A percentile compares a stretch with the other conserved stretches of the same genome.
Conservation (phyloP, 2,329 filamentous ascomycete genomes). For the Fusarium foetens region DNA sequence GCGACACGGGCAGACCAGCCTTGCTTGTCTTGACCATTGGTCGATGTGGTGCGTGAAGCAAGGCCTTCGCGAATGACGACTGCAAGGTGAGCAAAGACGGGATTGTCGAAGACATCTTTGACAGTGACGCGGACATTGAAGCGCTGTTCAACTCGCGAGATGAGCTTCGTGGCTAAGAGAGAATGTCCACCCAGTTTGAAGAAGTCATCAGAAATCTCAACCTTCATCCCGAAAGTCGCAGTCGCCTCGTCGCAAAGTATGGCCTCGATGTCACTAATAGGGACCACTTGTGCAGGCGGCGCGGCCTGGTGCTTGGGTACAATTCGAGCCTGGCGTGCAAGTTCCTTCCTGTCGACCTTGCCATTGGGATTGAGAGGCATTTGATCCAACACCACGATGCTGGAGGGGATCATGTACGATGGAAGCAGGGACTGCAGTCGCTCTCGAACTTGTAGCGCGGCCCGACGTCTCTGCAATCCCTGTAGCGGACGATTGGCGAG, state of each 20-base stretch:
- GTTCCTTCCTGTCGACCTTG: slow-evolving; percentile 39
- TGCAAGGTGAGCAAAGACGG: background rate
- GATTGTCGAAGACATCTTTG: slow-evolving; percentile 9
- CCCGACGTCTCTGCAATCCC: background rate
- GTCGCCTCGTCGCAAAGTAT: background rate
- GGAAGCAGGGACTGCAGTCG: slow-evolving; percentile 21
- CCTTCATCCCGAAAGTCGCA: slow-evolving; percentile 1
- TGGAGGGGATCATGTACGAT: slow-evolving; percentile 43
- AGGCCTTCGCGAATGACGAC: background rate
- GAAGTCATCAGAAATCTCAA: slow-evolving; percentile 2
- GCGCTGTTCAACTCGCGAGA: background rate
- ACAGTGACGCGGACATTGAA: background rate
- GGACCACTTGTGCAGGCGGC: background rate
- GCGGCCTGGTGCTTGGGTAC: background rate
- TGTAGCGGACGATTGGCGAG: slow-evolving; percentile 34
- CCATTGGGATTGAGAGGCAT: slow-evolving; percentile 44
- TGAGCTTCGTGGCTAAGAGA: slow-evolving; percentile 11
- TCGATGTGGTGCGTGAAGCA: background rate
- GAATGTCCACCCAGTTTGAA: slow-evolving; percentile 15
- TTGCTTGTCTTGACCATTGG: background rate
- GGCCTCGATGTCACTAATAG: background rate
- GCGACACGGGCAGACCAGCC: background rate
- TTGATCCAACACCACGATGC: slow-evolving; percentile 34
- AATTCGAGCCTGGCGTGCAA: background rate
- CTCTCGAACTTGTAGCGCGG: background rate